Evolutionary conservation across 176 grass and related monocot genomes (phyloP).

Genomic region (Oropetium thomaeum): DNA sequence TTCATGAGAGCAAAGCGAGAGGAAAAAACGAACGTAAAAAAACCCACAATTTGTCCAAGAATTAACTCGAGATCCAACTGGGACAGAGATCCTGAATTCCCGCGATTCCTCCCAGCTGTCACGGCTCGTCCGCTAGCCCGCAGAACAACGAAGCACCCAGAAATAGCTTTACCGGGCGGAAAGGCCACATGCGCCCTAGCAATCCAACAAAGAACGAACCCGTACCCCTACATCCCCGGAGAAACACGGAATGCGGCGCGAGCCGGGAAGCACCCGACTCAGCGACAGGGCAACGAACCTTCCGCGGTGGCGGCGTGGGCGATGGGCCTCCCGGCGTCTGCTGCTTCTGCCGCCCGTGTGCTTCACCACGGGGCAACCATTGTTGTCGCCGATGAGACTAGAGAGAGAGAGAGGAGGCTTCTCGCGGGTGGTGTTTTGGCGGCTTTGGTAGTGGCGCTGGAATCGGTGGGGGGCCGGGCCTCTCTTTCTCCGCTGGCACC

Average conservation of each 20-base stretch:
- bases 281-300: conserved; percentile 18
- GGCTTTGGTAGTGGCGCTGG: conserved; percentile 9
- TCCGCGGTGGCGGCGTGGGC: not conserved
- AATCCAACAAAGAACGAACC: conserved; percentile 14
- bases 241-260: conserved; percentile 19
- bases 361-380: conserved; percentile 13
- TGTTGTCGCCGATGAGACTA: not conserved
- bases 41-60: not conserved
- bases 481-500: conserved; percentile 27
- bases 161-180: conserved; percentile 12
- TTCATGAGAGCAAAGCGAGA: not conserved
- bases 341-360: not conserved
- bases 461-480: not conserved
- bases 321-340: not conserved
- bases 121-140: not conserved
- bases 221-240: not conserved
- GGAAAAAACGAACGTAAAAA: not conserved
- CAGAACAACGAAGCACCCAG: conserved; percentile 10
- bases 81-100: conserved; percentile 14
- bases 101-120: not conserved
- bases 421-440: conserved; percentile 27
- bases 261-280: not conserved
- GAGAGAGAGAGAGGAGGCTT: not conserved
- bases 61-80: conserved; percentile 34
- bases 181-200: not conserved